A percentile compares a stretch with the other conserved stretches of the same genome.
Conservation (phyloP, 495 filamentous ascomycete species). For the Bacidia rubella region DNA sequence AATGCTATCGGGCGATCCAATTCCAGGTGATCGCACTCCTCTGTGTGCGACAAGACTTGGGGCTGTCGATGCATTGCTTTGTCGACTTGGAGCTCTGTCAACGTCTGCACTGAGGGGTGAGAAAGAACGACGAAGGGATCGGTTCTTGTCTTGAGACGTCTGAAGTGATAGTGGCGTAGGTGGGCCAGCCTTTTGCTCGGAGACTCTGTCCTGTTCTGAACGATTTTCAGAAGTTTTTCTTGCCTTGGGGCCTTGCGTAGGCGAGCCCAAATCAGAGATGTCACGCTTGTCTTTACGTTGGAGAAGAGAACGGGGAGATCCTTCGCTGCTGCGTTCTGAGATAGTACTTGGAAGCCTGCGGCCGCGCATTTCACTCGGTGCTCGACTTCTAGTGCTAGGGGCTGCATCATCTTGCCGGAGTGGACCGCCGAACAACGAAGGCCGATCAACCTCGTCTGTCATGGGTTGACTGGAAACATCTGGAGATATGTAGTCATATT, state of each 20-base stretch:
- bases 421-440: conserved; percentile 22
- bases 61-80: conserved; percentile 24
- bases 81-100: conserved; percentile 12
- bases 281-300: conserved; percentile 23
- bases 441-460: not conserved
- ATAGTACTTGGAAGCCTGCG: conserved; percentile 26
- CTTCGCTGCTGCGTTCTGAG: conserved; percentile 26
- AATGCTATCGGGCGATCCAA: conserved; percentile 36
- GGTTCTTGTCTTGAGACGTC: not conserved
- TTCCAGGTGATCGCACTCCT: conserved; percentile 6
- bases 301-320: conserved; percentile 22
- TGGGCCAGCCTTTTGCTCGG: not conserved
- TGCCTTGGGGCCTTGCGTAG: conserved; percentile 23
- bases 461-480: too few relatives aligned
- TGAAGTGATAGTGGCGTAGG: not conserved
- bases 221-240: not conserved
- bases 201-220: not conserved
- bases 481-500: not conserved
- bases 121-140: not conserved
- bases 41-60: not conserved
- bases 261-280: conserved; percentile 22
- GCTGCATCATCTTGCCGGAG: conserved; percentile 11
- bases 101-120: conserved; percentile 13
- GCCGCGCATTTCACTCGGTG: conserved; percentile 7
- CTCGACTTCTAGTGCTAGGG: conserved; percentile 9